These are phyloP conservation scores for Epichloe festucae DNA, from an alignment of 2,329 filamentous ascomycete genomes.

Conservation along the genomic window DNA sequence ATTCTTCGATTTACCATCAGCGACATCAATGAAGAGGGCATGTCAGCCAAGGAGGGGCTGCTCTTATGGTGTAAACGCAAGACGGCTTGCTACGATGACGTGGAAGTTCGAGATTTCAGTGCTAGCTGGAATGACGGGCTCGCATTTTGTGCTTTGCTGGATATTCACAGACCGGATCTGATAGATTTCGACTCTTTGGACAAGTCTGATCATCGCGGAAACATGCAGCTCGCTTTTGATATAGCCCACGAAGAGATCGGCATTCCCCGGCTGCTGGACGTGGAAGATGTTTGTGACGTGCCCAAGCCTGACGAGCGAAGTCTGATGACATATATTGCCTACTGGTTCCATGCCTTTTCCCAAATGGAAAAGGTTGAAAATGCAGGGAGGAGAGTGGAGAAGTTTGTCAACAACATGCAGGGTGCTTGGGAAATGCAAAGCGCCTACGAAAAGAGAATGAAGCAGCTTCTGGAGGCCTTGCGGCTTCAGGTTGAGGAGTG, in stretches of 20 bases:
- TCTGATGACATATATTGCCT: slow-evolving; percentile 98
- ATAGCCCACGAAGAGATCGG: slow-evolving; percentile 94
- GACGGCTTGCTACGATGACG: slow-evolving; percentile 95
- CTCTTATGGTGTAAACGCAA: slow-evolving; percentile 96
- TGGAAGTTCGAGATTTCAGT: slow-evolving; percentile 91
- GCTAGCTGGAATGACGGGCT: slow-evolving; percentile 94
- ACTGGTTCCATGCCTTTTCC: slow-evolving; percentile 99
- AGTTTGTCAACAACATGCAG: slow-evolving; percentile 98
- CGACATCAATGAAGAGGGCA: slow-evolving; percentile 94
- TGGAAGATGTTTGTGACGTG: slow-evolving; percentile 96
- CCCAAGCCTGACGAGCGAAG: slow-evolving; percentile 90
- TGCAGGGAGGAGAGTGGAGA: slow-evolving; percentile 87
- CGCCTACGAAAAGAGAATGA: slow-evolving; percentile 85
- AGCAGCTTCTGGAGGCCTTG: slow-evolving; percentile 64
- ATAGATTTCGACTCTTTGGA: slow-evolving; percentile 95
- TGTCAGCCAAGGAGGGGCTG: slow-evolving; percentile 93
- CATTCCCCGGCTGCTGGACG: slow-evolving; percentile 88
- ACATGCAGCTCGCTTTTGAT: slow-evolving; percentile 97
- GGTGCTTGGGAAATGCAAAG: slow-evolving; percentile 99
- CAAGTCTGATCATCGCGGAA: slow-evolving; percentile 85
- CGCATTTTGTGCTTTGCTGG: slow-evolving; percentile 88
- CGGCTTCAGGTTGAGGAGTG: slow-evolving; percentile 60
- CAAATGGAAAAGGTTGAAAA: slow-evolving; percentile 99
- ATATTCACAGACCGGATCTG: slow-evolving; percentile 92
- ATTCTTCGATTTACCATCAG: slow-evolving; percentile 97